Evolutionary conservation across 1,284 basidiomycete genomes (phyloP).

Genomic region (Gomphus sp.): DNA sequence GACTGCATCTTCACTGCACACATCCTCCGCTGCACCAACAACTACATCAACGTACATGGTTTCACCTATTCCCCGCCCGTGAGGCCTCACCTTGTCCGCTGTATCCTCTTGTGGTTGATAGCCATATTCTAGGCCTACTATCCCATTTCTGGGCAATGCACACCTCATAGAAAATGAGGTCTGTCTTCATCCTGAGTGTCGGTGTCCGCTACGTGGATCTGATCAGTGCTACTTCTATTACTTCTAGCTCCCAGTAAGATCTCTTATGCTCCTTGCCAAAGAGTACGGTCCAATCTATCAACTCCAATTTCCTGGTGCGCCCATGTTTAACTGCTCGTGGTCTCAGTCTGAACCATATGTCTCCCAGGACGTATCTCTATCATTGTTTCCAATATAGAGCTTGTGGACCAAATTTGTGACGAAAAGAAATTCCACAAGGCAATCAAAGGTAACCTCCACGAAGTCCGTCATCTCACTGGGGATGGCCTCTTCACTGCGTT

Average conservation of each 20-base stretch:
- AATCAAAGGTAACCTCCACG: slow-evolving; percentile 24
- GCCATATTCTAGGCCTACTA: slow-evolving; percentile 18
- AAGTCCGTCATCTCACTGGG: slow-evolving; percentile 33
- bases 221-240: not conserved
- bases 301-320: slow-evolving; percentile 28
- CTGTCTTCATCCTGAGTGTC: not conserved
- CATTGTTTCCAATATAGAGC: slow-evolving; percentile 28
- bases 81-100: not conserved
- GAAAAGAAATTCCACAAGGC: slow-evolving; percentile 37
- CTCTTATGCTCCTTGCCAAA: slow-evolving; percentile 31
- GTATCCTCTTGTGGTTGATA: not conserved
- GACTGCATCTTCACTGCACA: not conserved
- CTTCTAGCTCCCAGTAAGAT: slow-evolving; percentile 12
- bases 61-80: slow-evolving; percentile 28
- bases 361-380: slow-evolving; percentile 22
- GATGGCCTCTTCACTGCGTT: slow-evolving; percentile 40
- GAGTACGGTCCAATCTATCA: slow-evolving; percentile 40
- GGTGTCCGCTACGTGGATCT: not conserved
- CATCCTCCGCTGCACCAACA: not conserved
- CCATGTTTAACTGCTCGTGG: slow-evolving; percentile 14
- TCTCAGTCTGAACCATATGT: not conserved
- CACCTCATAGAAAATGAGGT: slow-evolving; percentile 28
- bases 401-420: slow-evolving; percentile 36
- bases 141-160: slow-evolving; percentile 39
- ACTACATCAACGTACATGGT: not conserved